Conservation (phyloP, 345 rosid genomes). For the Capsella bursapastoris region DNA sequence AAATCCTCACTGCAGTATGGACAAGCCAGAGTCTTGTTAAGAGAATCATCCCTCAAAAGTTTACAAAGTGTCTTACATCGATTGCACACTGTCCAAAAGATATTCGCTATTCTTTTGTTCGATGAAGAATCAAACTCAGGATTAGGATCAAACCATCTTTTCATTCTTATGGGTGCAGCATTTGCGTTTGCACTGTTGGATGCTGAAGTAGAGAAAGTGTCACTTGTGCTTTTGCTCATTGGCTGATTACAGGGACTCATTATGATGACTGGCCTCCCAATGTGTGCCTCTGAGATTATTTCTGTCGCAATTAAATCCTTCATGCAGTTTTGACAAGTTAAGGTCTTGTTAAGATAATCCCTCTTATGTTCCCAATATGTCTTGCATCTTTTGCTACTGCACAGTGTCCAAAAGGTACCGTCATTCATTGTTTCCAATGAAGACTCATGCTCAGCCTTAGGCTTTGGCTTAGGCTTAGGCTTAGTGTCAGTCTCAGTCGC, state of each 20-base stretch:
- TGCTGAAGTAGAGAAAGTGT: not conserved
- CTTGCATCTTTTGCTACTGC: conserved; percentile 66
- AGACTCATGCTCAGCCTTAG: conserved; percentile 2
- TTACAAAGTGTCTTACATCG: conserved; percentile 71
- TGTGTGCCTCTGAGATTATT: not conserved
- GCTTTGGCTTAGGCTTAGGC: not conserved
- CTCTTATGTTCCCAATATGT: conserved; percentile 63
- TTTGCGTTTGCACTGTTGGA: not conserved
- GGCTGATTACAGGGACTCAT: not conserved
- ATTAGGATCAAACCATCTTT: not conserved
- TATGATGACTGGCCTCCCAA: not conserved
- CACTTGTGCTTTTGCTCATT: not conserved
- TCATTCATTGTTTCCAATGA: conserved; percentile 35
- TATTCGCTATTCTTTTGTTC: conserved; percentile 38
- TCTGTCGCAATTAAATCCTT: conserved; percentile 66
- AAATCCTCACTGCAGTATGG: conserved; percentile 66
- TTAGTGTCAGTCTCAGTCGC: not conserved
- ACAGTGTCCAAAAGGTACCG: conserved; percentile 76
- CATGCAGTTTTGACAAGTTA: conserved; percentile 67
- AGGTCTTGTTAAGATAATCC: conserved; percentile 60
- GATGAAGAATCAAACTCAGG: conserved; percentile 26
- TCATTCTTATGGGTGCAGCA: not conserved
- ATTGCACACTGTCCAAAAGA: conserved; percentile 82
- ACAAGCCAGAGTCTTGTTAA: conserved; percentile 68
- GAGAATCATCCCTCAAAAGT: conserved; percentile 53